Percentiles rank a stretch among this genome's conserved stretches.
Conservation (phyloP, 78 protist genomes). For the Dictyostelium firmibasis region DNA sequence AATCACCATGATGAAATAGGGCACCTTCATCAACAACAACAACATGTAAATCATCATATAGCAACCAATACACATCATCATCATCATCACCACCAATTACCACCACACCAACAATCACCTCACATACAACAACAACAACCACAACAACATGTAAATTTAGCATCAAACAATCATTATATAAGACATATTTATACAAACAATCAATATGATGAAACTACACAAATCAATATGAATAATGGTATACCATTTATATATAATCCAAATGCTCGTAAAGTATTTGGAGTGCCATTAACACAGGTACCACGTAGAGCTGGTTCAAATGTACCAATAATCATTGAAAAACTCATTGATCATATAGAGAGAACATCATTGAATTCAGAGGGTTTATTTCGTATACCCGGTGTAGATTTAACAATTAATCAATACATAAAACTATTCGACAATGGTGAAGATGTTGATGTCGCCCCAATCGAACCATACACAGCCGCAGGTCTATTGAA, state of each 20-base stretch:
- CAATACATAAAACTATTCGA: constrained; percentile 37
- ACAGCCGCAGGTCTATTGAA: constrained; percentile 74
- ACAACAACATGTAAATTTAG: neutral
- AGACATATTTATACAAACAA: neutral
- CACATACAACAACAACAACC: neutral
- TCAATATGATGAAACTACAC: neutral
- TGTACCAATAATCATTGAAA: constrained; percentile 70
- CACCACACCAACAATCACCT: neutral
- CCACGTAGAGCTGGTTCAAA: constrained; percentile 32
- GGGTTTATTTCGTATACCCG: constrained; percentile 69
- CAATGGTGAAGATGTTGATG: constrained; percentile 66
- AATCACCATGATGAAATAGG: neutral
- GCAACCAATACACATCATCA: neutral
- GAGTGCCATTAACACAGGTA: constrained; percentile 44
- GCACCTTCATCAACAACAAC: neutral
- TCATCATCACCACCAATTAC: neutral
- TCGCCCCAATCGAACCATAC: constrained; percentile 56
- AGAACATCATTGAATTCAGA: constrained; percentile 22
- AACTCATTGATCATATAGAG: constrained; percentile 56
- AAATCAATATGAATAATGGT: neutral
- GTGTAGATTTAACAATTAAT: constrained; percentile 42
- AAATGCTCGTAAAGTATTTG: constrained; percentile 51
- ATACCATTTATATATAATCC: constrained; percentile 12
- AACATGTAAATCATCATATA: neutral
- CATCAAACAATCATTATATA: neutral